Base-by-base conservation (phyloP, 805 yeast species). In the Kodamaea kaohsiungensis region DNA sequence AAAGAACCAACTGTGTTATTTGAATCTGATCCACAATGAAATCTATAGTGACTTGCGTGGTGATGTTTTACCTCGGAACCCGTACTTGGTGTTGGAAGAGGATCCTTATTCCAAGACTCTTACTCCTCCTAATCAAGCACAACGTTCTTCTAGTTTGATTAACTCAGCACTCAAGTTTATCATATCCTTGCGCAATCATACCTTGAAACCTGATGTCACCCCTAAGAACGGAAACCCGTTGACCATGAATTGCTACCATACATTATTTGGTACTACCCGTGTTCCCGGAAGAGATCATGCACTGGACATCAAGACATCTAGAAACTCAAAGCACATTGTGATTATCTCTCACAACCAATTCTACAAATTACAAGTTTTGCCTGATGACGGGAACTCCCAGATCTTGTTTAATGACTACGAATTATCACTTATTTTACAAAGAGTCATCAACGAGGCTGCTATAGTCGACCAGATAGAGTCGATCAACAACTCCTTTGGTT, bases 11-110 rank as follows among this genome's bases (percentile, higher is more conserved):
- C 46, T 69, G 1, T 74, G 78, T 58, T 88, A 88, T 66, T 68
- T 88, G 51, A 85, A 85, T 60, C 77, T 79, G 9, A 75, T 82
- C 43, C 78, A 81, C 55, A 75, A 74, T 46, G 79, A 73, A 37
- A 80, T 83, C 37, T 84, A 84, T 61, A 87, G 87, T 15, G 87
- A 83, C 53, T 71, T 84, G 27, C 75, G 85, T 49, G 88, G 88
- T 17, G 87, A 85, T 58, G 81, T 86, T 1, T 71, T 88, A 43
- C 96, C 96, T 4, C 74, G 93, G 56, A 88, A 88, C 65, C 96
- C 96, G 1, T 88, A 86, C 62, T 76, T 88, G 59, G 81, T 88
- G 9, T 67, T 88, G 15, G 91, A 87, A 58, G 87, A 87, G 63
- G 96, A 88, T 59, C 92, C 93, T 1, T 76, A 83, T 57, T 77